These are phyloP conservation scores for Corynespora cassiicola DNA, from an alignment of 2,329 filamentous ascomycete genomes.

Conservation along the genomic window DNA sequence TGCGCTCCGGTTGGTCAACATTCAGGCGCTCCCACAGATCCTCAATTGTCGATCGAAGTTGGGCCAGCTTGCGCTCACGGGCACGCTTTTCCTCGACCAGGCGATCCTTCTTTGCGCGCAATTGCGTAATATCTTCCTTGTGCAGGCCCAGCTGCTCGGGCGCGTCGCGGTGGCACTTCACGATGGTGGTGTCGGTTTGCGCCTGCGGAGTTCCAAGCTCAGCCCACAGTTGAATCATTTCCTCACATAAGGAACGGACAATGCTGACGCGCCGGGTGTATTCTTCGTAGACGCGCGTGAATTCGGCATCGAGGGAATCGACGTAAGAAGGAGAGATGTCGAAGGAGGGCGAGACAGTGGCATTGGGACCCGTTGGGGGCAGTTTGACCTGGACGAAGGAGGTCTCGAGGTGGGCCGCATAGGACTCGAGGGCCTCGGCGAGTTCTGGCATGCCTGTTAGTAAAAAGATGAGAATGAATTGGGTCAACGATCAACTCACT, in stretches of 20 bases:
- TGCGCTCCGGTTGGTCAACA: constrained; percentile 81
- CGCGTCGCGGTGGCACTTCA: constrained; percentile 86
- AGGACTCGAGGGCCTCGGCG: constrained; percentile 90
- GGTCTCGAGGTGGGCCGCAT: constrained; percentile 92
- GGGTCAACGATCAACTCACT: constrained; percentile 73
- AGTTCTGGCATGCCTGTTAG: constrained; percentile 69
- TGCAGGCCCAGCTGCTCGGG: constrained; percentile 95
- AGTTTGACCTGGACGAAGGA: constrained; percentile 86
- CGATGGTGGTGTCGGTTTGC: constrained; percentile 85
- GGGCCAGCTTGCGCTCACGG: constrained; percentile 78
- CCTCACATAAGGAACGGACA: constrained; percentile 77
- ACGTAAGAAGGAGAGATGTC: constrained; percentile 93
- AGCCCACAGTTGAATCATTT: constrained; percentile 93
- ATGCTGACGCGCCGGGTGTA: constrained; percentile 82
- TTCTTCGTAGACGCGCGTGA: constrained; percentile 94
- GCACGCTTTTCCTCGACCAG: constrained; percentile 86
- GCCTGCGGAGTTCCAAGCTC: constrained; percentile 93
- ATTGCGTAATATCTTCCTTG: constrained; percentile 78
- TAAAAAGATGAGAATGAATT: not conserved
- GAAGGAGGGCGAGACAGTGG: constrained; percentile 80
- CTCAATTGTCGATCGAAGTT: constrained; percentile 80
- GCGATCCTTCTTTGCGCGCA: constrained; percentile 79
- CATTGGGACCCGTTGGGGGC: constrained; percentile 79
- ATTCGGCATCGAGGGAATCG: constrained; percentile 84
- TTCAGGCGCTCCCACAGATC: constrained; percentile 87